phyloP scores from a whole-genome alignment of 2,329 filamentous ascomycete genomes.

The Ustulina deusta region DNA sequence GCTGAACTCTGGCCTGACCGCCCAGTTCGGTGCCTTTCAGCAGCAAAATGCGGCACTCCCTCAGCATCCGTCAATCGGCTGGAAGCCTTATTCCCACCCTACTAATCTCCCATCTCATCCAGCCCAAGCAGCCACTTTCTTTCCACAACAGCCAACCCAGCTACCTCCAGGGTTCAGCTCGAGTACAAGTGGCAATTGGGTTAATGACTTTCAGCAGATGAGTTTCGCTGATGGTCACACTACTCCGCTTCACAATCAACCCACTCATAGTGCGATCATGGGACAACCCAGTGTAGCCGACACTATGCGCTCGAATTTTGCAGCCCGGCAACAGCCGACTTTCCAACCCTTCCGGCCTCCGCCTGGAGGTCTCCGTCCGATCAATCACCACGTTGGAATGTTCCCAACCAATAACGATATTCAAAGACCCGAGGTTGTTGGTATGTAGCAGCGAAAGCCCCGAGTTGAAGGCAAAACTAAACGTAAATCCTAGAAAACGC shows the following conservation, averaged over 20 bases:
- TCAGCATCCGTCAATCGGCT: constrained; percentile 1
- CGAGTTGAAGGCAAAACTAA: constrained; percentile 9
- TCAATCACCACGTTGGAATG: constrained; percentile 24
- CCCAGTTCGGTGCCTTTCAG: constrained; percentile 41
- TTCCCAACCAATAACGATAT: not conserved
- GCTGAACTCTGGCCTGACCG: constrained; percentile 22
- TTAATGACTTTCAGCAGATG: constrained; percentile 61
- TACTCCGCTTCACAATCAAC: not conserved
- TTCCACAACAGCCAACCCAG: constrained; percentile 10
- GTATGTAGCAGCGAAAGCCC: constrained; percentile 15
- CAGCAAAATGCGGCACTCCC: constrained; percentile 35
- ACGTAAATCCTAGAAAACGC: constrained; percentile 5
- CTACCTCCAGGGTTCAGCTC: not conserved
- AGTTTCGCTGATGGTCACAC: constrained; percentile 48
- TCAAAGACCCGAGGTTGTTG: not conserved
- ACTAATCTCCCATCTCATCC: constrained; percentile 1
- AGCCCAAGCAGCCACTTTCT: not conserved
- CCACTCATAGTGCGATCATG: not conserved
- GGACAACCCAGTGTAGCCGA: constrained; percentile 6
- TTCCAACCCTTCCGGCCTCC: constrained; percentile 14
- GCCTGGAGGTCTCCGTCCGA: constrained; percentile 63
- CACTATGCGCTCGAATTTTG: not conserved
- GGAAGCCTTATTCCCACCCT: not conserved
- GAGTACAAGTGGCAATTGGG: constrained; percentile 49
- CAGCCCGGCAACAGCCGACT: not conserved